phyloP scores from a whole-genome alignment of 1,284 basidiomycete genomes.

The Pyrrhoderma lamaoense region DNA sequence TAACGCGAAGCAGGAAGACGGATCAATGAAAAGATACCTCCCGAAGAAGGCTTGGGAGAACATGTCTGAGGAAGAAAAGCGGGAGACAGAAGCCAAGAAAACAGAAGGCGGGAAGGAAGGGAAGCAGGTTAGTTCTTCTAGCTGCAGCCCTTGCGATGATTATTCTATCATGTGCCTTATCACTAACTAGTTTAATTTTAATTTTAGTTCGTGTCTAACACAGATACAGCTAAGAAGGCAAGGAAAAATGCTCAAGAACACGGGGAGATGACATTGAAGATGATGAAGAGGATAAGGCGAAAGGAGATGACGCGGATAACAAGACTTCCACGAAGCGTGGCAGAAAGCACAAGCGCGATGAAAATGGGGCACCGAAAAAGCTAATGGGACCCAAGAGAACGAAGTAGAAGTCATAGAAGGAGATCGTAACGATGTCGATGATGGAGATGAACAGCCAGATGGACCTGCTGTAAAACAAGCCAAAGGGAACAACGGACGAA shows the following conservation, averaged over 20 bases:
- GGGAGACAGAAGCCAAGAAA: conserved; percentile 13
- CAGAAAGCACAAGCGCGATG: conserved; percentile 3
- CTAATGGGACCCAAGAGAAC: neutral
- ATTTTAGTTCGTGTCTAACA: conserved; percentile 17
- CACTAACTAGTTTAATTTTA: neutral
- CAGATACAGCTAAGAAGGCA: conserved; percentile 10
- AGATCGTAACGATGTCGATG: neutral
- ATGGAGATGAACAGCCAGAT: neutral
- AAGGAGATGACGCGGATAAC: neutral
- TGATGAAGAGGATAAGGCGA: neutral
- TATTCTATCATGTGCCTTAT: neutral
- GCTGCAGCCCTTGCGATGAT: neutral
- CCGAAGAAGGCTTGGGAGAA: conserved; percentile 18
- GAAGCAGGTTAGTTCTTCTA: conserved; percentile 8
- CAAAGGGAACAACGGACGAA: conserved; percentile 4
- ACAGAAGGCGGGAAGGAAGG: conserved; percentile 13
- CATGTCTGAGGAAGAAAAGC: conserved; percentile 17
- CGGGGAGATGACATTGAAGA: neutral
- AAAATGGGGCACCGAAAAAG: no score
- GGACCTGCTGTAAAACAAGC: conserved; percentile 3
- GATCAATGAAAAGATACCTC: conserved; percentile 14
- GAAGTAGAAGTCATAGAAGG: neutral
- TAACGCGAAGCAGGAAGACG: conserved; percentile 15
- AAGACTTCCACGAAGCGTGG: neutral
- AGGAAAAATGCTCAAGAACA: conserved; percentile 6